Base-by-base conservation (phyloP, 805 yeast genomes). In the Lipomyces yamadae region DNA sequence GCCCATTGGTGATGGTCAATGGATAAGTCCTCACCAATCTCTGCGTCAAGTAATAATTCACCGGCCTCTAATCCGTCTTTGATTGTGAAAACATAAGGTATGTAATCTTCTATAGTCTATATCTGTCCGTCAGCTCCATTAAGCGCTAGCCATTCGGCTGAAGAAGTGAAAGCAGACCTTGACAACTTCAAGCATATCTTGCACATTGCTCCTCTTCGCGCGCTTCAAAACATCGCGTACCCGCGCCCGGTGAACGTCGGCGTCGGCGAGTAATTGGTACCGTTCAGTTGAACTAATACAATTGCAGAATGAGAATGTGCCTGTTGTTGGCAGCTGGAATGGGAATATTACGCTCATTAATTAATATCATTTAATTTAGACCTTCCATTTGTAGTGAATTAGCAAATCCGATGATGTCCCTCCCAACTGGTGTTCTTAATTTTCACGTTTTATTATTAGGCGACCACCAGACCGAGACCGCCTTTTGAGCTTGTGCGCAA, bases 311-410 rank as follows among this genome's bases (percentile, higher is more conserved):
- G 75, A 62, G 45, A 75, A 56, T 1, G 70, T 67, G 15, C 74
- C 74, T 3, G 78, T 76, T 0, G 77, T 74, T 0, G 78, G 78
- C 57, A 75, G 70, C 7, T 65, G 63, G 52, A 75, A 75, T 7
- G 70, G 72, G 48, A 66, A 74, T 8, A 70, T 55, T 1, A 69
- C 52, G n/a, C 72, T 72, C 75, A 74, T 65, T 32, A 13, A 24
- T 24, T 24, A 24, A 24, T 1, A 1, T 24, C 24, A 24, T 24
- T 24, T 24, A 24, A 24, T 24, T 24, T 24, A 24, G 24, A 24
- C 24, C 24, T 24, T 24, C 24, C 24, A 11, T 37, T 11, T 11
- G 39, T 4, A 37, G 39, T 37, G 15, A 37, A 37, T 37, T 24
- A 24, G 24, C 1, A 24, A 24, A 24, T 24, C 24, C 24, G 24